phyloP scores from a whole-genome alignment of 1,139 yeast genomes.

The Blastobotrys capitulatus region DNA sequence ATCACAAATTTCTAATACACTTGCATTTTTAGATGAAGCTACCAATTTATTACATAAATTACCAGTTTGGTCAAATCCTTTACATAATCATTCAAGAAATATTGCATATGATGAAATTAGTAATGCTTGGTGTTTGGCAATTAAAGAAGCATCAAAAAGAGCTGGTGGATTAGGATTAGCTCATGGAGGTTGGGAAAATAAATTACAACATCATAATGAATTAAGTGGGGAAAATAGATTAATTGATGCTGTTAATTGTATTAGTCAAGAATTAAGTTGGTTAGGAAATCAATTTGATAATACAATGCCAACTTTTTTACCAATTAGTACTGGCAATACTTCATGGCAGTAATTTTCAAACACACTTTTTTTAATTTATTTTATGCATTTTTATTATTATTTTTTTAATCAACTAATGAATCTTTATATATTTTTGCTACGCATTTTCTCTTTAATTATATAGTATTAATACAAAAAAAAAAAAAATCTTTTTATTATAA shows the following conservation, averaged over 20 bases:
- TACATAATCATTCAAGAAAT: conserved; percentile 66
- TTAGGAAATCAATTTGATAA: conserved; percentile 10
- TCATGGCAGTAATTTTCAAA: not conserved
- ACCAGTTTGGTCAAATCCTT: conserved; percentile 67
- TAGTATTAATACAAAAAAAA: not conserved
- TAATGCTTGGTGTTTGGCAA: conserved; percentile 65
- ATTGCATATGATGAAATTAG: conserved; percentile 78
- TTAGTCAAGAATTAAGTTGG: conserved; percentile 25
- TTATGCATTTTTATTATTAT: not conserved
- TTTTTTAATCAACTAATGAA: not conserved
- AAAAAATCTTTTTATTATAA: not conserved
- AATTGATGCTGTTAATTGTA: conserved; percentile 21
- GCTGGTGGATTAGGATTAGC: conserved; percentile 38
- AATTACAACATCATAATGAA: conserved; percentile 56
- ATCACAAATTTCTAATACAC: conserved; percentile 48
- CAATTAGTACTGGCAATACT: not conserved
- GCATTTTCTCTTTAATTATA: not conserved
- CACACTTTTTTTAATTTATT: not conserved
- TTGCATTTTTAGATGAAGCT: conserved; percentile 63
- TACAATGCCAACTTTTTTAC: not conserved
- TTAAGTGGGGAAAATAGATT: conserved; percentile 38
- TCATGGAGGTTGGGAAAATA: conserved; percentile 49
- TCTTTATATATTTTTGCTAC: too few relatives aligned
- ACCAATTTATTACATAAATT: conserved; percentile 59
- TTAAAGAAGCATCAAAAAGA: conserved; percentile 43